Evolutionary conservation across 192 early-diverging fungal genomes (phyloP), one percentile per base, ranked within the genome.

Genomic region (Polychytrium aggregatum): DNA sequence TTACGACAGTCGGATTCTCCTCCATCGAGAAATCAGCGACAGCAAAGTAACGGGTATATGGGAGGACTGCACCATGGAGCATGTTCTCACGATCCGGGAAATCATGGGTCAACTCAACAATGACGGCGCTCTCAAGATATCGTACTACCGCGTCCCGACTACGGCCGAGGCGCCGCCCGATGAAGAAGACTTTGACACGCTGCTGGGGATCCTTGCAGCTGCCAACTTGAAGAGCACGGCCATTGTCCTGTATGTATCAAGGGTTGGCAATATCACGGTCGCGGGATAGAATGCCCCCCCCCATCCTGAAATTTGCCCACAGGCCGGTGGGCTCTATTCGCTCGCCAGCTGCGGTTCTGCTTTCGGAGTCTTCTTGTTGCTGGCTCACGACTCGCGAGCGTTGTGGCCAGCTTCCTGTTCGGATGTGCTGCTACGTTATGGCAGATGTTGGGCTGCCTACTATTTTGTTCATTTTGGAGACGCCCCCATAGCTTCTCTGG

Each of bases 151-250:
- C n/a, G 63, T 79, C 20, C 80, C 80, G 0, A 44, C 74, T 17
- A 82, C 80, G 14, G 74, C 80, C 14, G 80, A 82, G 53, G 55
- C 61, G 14, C 50, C 72, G 8, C 80, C 80, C 1, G 69, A 70
- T 38, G 47, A 49, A 31, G 47, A 38, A 5, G 75, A 80, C 43
- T 69, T 82, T 55, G 80, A 80, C 59, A 63, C 63, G 18, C 31
- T 82, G 28, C 51, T 71, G 18, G 33, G 52, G 21, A 60, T 78
- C 44, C 50, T 82, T 10, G 62, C 56, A 3, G 50, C 28, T 22
- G 52, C 60, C 14, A 56, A 72, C 37, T 50, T 64, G 50, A 26
- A 54, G 37, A 48, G 59, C 25, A 60, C 70, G 16, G 63, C 72
- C 1, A 56, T 82, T 35, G 65, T 82, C 14, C 28, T 82, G 70